Evolutionary conservation across 768 basidiomycete species (phyloP).

Genomic region (Pleurotus giganteus): DNA sequence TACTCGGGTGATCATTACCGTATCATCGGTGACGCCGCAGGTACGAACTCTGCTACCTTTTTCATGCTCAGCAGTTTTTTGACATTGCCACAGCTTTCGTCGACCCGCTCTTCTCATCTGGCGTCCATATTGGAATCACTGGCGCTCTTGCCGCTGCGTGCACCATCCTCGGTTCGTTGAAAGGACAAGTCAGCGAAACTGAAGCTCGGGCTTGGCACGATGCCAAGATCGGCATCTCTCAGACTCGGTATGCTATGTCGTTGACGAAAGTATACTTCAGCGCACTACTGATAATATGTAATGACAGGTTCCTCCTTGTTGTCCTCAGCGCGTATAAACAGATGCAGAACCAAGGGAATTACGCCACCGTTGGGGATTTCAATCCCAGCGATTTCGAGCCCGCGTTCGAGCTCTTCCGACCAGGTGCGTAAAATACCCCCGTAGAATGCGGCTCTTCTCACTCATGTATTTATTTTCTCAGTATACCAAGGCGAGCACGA

Average conservation of each 20-base stretch:
- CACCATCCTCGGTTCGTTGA: conserved; percentile 21
- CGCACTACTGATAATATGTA: not conserved
- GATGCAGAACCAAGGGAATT: conserved; percentile 30
- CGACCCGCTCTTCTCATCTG: conserved; percentile 30
- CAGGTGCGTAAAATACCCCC: conserved; percentile 20
- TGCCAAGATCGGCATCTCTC: conserved; percentile 17
- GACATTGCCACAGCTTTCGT: conserved; percentile 18
- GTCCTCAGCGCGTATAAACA: conserved; percentile 41
- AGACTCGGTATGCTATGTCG: conserved; percentile 18
- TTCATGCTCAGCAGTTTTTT: conserved; percentile 10
- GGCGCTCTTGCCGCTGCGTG: conserved; percentile 24
- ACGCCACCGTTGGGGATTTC: conserved; percentile 23
- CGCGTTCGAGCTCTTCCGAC: conserved; percentile 35
- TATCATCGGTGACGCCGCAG: conserved; percentile 29
- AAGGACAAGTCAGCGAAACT: conserved; percentile 16
- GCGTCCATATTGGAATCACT: conserved; percentile 24
- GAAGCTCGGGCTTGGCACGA: conserved; percentile 21
- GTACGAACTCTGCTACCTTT: conserved; percentile 28
- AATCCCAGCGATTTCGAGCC: conserved; percentile 36
- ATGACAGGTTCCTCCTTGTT: conserved; percentile 35
- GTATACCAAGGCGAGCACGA: conserved; percentile 11
- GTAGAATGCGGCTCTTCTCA: not conserved
- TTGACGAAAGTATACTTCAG: not conserved
- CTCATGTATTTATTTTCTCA: not conserved
- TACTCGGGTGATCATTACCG: conserved; percentile 32